Percentiles rank a stretch among this genome's conserved stretches.
Evolutionary conservation across 2,329 filamentous ascomycete genomes (phyloP).

Genomic region (Aspergillus awamori): DNA sequence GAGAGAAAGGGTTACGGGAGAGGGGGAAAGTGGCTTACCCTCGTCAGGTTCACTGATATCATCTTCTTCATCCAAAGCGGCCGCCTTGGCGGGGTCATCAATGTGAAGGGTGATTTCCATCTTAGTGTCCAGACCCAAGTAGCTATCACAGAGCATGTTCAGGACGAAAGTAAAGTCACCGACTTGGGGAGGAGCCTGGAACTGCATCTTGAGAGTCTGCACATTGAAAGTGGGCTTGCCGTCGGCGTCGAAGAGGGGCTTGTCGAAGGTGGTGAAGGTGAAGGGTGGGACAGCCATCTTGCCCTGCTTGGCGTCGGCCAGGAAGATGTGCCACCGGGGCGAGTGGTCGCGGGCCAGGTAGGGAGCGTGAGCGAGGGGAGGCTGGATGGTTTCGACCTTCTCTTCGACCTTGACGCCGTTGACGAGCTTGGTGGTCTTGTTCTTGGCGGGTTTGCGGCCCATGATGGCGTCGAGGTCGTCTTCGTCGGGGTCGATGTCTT

Average conservation of each 20-base stretch:
- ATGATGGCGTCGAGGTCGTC: conserved; percentile 85
- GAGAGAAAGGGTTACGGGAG: conserved; percentile 20
- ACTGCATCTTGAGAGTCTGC: conserved; percentile 96
- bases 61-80: conserved; percentile 78
- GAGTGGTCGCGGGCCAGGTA: conserved; percentile 88
- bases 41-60: conserved; percentile 98
- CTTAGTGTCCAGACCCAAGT: conserved; percentile 90
- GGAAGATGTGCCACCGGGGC: conserved; percentile 91
- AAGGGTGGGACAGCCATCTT: conserved; percentile 97
- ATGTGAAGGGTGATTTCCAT: conserved; percentile 87
- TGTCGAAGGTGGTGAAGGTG: conserved; percentile 90
- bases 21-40: conserved; percentile 62
- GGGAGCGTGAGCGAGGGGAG: conserved; percentile 86
- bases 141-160: conserved; percentile 92
- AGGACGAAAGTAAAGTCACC: conserved; percentile 94
- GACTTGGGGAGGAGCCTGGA: conserved; percentile 87
- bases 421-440: conserved; percentile 65
- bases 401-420: conserved; percentile 56
- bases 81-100: conserved; percentile 84
- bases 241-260: conserved; percentile 76
- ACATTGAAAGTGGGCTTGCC: conserved; percentile 91
- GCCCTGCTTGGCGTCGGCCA: conserved; percentile 89
- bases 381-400: conserved; percentile 67
- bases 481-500: conserved; percentile 90
- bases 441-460: conserved; percentile 67